Evolutionary conservation across 2,329 filamentous ascomycete genomes (phyloP).

Genomic region (Ilyonectria sp.): DNA sequence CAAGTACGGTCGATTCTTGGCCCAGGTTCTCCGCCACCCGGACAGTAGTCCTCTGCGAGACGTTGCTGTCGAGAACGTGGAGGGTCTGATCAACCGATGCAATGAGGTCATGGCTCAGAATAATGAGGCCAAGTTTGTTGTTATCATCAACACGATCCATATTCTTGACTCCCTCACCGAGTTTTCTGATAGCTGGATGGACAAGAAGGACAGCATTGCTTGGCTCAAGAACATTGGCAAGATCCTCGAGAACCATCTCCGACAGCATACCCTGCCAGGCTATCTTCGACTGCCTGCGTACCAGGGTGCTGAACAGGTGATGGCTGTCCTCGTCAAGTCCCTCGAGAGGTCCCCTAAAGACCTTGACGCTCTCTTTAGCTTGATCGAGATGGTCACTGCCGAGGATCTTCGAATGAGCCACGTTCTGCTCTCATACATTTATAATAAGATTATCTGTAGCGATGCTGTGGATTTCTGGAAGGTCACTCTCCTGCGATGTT

Average conservation of each 20-base stretch:
- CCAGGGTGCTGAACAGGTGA: conserved; percentile 90
- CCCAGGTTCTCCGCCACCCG: conserved; percentile 84
- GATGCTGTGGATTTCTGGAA: conserved; percentile 90
- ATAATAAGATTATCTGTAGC: conserved; percentile 85
- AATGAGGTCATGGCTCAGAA: conserved; percentile 75
- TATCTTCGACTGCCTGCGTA: conserved; percentile 86
- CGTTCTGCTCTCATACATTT: conserved; percentile 85
- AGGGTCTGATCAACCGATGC: conserved; percentile 78
- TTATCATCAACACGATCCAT: conserved; percentile 90
- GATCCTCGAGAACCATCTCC: conserved; percentile 83
- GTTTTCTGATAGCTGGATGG: conserved; percentile 79
- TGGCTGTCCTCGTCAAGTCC: conserved; percentile 87
- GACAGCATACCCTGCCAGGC: conserved; percentile 77
- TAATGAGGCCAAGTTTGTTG: conserved; percentile 77
- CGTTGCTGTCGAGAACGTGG: conserved; percentile 80
- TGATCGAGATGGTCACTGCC: conserved; percentile 87
- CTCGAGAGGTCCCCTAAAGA: conserved; percentile 82
- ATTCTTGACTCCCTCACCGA: conserved; percentile 84
- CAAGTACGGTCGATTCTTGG: conserved; percentile 91
- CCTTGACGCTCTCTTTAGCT: conserved; percentile 85
- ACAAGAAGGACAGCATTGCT: conserved; percentile 72
- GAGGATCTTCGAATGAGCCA: conserved; percentile 86
- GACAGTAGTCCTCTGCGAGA: conserved; percentile 83
- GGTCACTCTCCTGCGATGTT: conserved; percentile 84
- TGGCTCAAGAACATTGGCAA: conserved; percentile 80